A percentile compares a stretch with the other conserved stretches of the same genome.
These are phyloP conservation scores for Penicillium diatomitis DNA, from an alignment of 495 filamentous ascomycete genomes.

Conservation along the genomic window DNA sequence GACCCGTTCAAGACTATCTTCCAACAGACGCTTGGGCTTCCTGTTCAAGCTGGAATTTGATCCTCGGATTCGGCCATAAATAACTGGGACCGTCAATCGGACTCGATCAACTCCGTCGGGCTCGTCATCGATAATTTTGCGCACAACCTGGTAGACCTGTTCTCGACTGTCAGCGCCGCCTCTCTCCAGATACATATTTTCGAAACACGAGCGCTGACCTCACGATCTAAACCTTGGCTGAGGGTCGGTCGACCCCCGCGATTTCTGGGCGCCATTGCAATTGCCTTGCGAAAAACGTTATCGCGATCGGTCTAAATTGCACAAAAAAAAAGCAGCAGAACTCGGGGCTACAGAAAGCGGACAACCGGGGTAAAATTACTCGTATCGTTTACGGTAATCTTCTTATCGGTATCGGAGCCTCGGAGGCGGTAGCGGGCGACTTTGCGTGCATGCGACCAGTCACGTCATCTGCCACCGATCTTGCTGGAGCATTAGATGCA, in stretches of 20 bases:
- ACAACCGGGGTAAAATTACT: conserved; percentile 9
- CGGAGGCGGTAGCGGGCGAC: conserved; percentile 3
- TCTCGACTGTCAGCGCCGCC: background rate
- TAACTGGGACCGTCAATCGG: conserved; percentile 47
- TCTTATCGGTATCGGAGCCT: background rate
- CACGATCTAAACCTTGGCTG: conserved; percentile 45
- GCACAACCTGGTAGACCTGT: conserved; percentile 66
- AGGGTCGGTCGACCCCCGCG: conserved; percentile 39
- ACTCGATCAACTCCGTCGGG: conserved; percentile 29
- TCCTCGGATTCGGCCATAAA: conserved; percentile 69
- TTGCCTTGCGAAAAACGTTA: conserved; percentile 7
- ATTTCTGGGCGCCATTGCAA: conserved; percentile 25
- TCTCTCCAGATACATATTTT: background rate
- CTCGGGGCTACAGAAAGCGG: conserved; percentile 4
- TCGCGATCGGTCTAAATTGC: background rate
- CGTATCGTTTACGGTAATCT: conserved; percentile 2
- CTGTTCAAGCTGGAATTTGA: conserved; percentile 81
- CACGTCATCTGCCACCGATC: conserved; percentile 15
- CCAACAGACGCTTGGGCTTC: conserved; percentile 67
- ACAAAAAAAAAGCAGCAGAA: conserved; percentile 10
- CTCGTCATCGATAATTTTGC: conserved; percentile 61
- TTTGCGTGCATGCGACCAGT: background rate
- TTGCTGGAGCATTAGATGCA: background rate
- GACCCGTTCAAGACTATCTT: conserved; percentile 80
- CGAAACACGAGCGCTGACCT: conserved; percentile 27